Percentiles rank a stretch among this genome's conserved stretches.
These are phyloP conservation scores for Fusarium equiseti DNA, from an alignment of 2,329 filamentous ascomycete genomes.

Conservation along the genomic window DNA sequence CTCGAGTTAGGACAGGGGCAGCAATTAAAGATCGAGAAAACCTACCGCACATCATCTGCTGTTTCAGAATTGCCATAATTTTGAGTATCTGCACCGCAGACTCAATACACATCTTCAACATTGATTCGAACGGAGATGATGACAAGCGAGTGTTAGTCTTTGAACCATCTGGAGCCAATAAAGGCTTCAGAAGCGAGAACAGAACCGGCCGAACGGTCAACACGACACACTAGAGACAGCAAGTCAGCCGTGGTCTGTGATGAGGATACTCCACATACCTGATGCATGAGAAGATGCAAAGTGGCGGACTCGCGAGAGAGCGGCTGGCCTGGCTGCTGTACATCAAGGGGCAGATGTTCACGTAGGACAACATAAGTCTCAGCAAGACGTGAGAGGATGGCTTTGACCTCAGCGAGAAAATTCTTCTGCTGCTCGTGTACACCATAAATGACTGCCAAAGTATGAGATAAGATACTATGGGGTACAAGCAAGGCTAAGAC, in stretches of 20 bases:
- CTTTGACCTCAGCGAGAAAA: conserved; percentile 37
- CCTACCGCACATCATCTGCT: conserved; percentile 39
- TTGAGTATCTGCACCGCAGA: conserved; percentile 35
- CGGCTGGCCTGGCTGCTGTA: conserved; percentile 19
- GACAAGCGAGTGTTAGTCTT: conserved; percentile 10
- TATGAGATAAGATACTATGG: not conserved
- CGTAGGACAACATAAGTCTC: conserved; percentile 27
- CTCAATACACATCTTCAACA: conserved; percentile 41
- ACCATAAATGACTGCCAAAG: conserved; percentile 29
- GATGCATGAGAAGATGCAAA: conserved; percentile 32
- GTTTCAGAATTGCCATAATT: conserved; percentile 34
- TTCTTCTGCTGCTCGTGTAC: conserved; percentile 21
- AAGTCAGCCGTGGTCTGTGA: not conserved
- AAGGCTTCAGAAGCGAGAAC: conserved; percentile 38
- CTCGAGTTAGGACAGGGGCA: not conserved
- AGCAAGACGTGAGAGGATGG: conserved; percentile 33
- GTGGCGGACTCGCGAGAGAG: conserved; percentile 38
- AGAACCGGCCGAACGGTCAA: conserved; percentile 37
- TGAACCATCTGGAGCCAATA: not conserved
- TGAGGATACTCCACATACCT: conserved; percentile 2
- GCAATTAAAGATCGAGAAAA: too few species aligned
- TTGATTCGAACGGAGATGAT: conserved; percentile 34
- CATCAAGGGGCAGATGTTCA: conserved; percentile 24
- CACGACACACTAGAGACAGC: conserved; percentile 26
- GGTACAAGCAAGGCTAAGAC: not conserved